phyloP scores from a whole-genome alignment of 177 flowering plant species.

The Tripterygium wilfordii region DNA sequence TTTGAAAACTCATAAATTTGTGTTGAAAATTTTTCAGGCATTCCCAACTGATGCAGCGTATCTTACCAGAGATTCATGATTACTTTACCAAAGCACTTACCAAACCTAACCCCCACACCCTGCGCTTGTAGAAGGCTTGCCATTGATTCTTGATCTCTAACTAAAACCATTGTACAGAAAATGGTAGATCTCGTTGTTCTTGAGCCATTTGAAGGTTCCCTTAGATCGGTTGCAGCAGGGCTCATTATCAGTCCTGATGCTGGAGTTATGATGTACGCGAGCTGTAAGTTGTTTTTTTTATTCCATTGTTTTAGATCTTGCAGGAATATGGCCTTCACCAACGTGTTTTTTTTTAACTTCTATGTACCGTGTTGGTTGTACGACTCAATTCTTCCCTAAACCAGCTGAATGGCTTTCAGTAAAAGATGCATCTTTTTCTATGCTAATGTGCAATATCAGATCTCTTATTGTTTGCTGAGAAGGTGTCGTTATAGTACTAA shows the following conservation, averaged over 20 bases:
- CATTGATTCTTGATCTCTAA: conserved; percentile 27
- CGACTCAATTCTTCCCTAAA: no score
- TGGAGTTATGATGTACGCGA: not conserved
- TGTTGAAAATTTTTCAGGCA: conserved; percentile 45
- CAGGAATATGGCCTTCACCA: no score
- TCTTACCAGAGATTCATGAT: conserved; percentile 71
- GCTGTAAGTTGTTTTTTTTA: not conserved
- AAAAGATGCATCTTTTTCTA: no score
- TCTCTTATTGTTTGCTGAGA: no score
- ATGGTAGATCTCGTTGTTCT: conserved; percentile 10
- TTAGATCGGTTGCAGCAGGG: conserved; percentile 12
- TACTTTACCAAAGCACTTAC: conserved; percentile 65
- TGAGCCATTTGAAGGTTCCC: conserved; percentile 16
- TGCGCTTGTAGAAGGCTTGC: conserved; percentile 24
- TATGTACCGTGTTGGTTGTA: no score
- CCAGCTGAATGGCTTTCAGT: no score
- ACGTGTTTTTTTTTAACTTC: no score
- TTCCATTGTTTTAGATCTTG: no score
- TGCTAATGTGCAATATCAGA: no score
- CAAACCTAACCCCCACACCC: conserved; percentile 38
- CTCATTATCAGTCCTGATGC: conserved; percentile 6
- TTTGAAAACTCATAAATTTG: not conserved
- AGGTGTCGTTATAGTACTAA: no score
- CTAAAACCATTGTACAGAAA: conserved; percentile 33
- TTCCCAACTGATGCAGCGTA: conserved; percentile 56